A percentile compares a stretch with the other conserved stretches of the same genome.
phyloP scores from a whole-genome alignment of 805 yeast species.

The Candida patagonica region DNA sequence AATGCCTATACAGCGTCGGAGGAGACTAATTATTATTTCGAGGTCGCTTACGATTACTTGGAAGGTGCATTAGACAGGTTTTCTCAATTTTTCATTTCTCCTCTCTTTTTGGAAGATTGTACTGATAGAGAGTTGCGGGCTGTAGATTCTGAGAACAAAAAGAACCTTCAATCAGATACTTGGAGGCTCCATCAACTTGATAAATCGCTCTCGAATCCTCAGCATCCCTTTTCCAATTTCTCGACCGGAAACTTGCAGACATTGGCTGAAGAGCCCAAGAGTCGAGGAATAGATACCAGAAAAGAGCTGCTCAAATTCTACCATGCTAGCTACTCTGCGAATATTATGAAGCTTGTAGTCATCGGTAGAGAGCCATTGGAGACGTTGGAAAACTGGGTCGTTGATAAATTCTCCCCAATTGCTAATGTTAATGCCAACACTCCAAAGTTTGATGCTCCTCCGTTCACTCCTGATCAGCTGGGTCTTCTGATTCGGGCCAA shows the following conservation, averaged over 20 bases:
- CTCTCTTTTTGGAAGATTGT: constrained; percentile 63
- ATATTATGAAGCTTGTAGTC: constrained; percentile 78
- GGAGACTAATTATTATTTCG: constrained; percentile 87
- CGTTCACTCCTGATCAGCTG: constrained; percentile 42
- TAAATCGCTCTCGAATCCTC: constrained; percentile 58
- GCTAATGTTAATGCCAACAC: constrained; percentile 37
- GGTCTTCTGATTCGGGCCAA: constrained; percentile 51
- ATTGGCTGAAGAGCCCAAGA: constrained; percentile 54
- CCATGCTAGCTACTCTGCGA: constrained; percentile 64
- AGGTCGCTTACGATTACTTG: constrained; percentile 63
- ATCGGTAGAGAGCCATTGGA: constrained; percentile 75
- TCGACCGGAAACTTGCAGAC: constrained; percentile 84
- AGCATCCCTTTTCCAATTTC: constrained; percentile 80
- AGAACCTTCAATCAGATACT: constrained; percentile 78
- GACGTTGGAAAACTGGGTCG: constrained; percentile 62
- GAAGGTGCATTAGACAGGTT: constrained; percentile 89
- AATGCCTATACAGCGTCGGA: constrained; percentile 88
- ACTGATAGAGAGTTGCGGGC: constrained; percentile 90
- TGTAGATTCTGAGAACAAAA: constrained; percentile 92
- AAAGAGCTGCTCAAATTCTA: constrained; percentile 74
- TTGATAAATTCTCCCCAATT: constrained; percentile 53
- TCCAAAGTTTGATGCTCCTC: constrained; percentile 32
- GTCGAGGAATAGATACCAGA: constrained; percentile 62
- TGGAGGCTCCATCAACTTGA: constrained; percentile 88
- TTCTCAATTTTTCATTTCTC: constrained; percentile 83